These are phyloP conservation scores for Camptophora hylomeconis DNA, from an alignment of 2,329 filamentous ascomycete species.

Conservation along the genomic window DNA sequence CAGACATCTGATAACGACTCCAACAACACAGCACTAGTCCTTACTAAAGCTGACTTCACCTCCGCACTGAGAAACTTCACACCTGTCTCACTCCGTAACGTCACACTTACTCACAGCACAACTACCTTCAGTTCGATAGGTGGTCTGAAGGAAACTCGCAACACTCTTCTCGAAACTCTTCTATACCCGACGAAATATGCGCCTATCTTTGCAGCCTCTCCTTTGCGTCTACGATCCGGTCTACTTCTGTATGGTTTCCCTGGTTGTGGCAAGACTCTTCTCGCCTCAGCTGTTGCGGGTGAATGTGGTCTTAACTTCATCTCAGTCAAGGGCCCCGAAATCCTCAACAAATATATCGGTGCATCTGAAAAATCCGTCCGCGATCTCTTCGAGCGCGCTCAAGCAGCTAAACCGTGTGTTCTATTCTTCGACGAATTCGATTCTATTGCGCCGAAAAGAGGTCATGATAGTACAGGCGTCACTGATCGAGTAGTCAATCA, in stretches of 20 bases:
- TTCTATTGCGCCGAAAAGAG: slow-evolving; percentile 90
- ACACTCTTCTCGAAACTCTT: slow-evolving; percentile 84
- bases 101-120: slow-evolving; percentile 82
- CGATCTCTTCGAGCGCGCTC: slow-evolving; percentile 85
- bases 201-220: slow-evolving; percentile 92
- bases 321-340: slow-evolving; percentile 93
- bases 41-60: slow-evolving; percentile 66
- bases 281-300: slow-evolving; percentile 92
- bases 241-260: slow-evolving; percentile 89
- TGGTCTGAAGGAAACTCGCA: slow-evolving; percentile 71
- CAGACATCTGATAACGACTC: slow-evolving; percentile 28
- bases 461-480: slow-evolving; percentile 95
- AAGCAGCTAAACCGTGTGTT: slow-evolving; percentile 82
- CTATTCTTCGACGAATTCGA: slow-evolving; percentile 99
- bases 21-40: slow-evolving; percentile 42
- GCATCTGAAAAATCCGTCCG: slow-evolving; percentile 93
- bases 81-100: slow-evolving; percentile 84
- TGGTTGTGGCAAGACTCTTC: slow-evolving; percentile 89
- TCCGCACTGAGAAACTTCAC: slow-evolving; percentile 83
- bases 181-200: slow-evolving; percentile 97
- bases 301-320: slow-evolving; percentile 98
- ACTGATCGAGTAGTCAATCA: slow-evolving; percentile 98
- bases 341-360: slow-evolving; percentile 97
- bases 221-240: slow-evolving; percentile 83
- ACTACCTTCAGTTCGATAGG: slow-evolving; percentile 90